Base-by-base conservation (phyloP, 2,329 filamentous ascomycete genomes). In the Epichloe coenophiala region DNA sequence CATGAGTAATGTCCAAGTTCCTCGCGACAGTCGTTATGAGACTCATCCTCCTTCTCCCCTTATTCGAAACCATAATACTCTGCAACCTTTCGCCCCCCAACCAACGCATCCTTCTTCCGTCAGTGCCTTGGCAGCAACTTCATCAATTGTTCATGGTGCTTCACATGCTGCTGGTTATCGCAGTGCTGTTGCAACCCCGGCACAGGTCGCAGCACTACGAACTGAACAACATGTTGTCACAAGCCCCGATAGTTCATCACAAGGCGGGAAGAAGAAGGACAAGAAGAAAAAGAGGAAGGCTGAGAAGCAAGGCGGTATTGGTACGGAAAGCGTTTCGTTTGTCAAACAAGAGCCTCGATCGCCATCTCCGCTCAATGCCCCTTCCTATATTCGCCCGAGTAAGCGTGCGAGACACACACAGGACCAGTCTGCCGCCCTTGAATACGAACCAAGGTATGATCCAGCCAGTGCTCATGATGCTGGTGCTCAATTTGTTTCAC, bases 11-110 rank as follows among this genome's bases (percentile, higher is more conserved):
- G 49, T 49, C 41, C 57, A 55, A 27, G 55, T 53, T 21, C 53
- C 48, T n/a, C 54, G 54, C 54, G 54, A 60, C 48, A 49, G 57
- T 15, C 60, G 64, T 47, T 53, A 59, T 54, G 60, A 64, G 45
- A 58, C 55, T 44, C 63, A 59, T 58, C 71, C 64, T 56, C 68
- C 77, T 48, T 76, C 84, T 54, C 80, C 81, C 48, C 70, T 90
- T 52, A 74, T 90, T 58, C 80, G 81, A 61, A 83, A 81, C 58
- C 84, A 89, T 62, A 83, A 89, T 62, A 83, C 90, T 59, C 78
- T 82, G 47, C 83, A 81, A 37, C 84, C 84, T 41, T 69, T 84
- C 61, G 86, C 86, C 86, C 87, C 87, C 27, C 86, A 87, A 60
- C 85, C 87, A 49, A 81, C 82, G 46, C 83, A 86, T 61, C 80